These are phyloP conservation scores for Lachnellula occidentalis DNA, from an alignment of 2,329 filamentous ascomycete genomes.

Conservation along the genomic window DNA sequence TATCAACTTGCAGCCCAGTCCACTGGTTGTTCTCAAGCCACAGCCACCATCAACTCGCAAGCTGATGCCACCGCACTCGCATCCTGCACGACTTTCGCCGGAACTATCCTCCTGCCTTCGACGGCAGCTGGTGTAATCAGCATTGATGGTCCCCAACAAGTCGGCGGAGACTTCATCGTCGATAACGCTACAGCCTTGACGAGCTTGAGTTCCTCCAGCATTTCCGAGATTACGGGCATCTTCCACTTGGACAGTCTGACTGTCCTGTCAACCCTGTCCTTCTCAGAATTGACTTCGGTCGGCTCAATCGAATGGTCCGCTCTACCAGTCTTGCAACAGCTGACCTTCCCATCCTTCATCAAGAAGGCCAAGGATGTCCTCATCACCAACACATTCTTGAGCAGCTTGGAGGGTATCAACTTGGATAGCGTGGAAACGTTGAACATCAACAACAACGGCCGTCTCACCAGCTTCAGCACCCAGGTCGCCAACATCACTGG, in stretches of 20 bases:
- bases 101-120: slow-evolving; percentile 32
- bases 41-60: slow-evolving; percentile 28
- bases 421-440: slow-evolving; percentile 66
- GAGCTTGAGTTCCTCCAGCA: slow-evolving; percentile 53
- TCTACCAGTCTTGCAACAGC: slow-evolving; percentile 55
- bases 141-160: slow-evolving; percentile 53
- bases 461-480: slow-evolving; percentile 70
- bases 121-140: slow-evolving; percentile 37
- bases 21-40: slow-evolving; percentile 25
- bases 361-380: slow-evolving; percentile 60
- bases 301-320: slow-evolving; percentile 65
- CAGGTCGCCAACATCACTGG: slow-evolving; percentile 70
- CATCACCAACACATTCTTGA: slow-evolving; percentile 83
- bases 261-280: slow-evolving; percentile 60
- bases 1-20: slow-evolving; percentile 9
- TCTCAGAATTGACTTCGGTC: slow-evolving; percentile 60
- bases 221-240: slow-evolving; percentile 61
- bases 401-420: slow-evolving; percentile 73
- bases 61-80: slow-evolving; percentile 27
- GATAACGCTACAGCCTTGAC: slow-evolving; percentile 59
- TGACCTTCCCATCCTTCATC: slow-evolving; percentile 57
- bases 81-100: slow-evolving; percentile 27
- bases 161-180: slow-evolving; percentile 53
- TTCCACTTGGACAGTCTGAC: slow-evolving; percentile 68
- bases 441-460: slow-evolving; percentile 85